These are phyloP conservation scores for Eremochloa ophiuroides DNA, from an alignment of 176 grass and related monocot species.

Conservation along the genomic window DNA sequence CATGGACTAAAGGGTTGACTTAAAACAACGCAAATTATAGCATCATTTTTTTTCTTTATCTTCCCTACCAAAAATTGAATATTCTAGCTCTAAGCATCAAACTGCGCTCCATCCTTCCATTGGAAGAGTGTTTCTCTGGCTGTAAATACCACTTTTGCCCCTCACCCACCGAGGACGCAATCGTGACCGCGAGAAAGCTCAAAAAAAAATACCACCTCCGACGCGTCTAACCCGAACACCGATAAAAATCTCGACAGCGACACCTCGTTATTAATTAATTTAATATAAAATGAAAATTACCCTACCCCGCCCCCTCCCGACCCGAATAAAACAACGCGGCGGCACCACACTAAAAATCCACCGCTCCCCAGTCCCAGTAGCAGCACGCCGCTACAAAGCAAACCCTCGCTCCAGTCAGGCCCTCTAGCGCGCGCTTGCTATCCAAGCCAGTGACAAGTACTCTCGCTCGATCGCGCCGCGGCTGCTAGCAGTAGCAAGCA, in stretches of 20 bases:
- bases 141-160: background rate
- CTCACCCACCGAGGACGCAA: background rate
- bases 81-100: background rate
- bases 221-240: constrained; percentile 47
- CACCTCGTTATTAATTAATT: background rate
- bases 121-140: background rate
- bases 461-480: background rate
- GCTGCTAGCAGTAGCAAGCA: background rate
- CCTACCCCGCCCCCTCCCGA: background rate
- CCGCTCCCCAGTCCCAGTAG: background rate
- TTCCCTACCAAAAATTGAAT: background rate
- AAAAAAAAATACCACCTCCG: constrained; percentile 26
- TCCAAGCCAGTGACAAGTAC: background rate
- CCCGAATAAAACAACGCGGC: constrained; percentile 9
- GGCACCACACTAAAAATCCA: constrained; percentile 29
- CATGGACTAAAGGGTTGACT: no score
- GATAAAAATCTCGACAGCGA: constrained; percentile 28
- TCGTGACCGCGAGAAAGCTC: constrained; percentile 27
- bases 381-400: background rate
- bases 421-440: background rate
- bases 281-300: no score
- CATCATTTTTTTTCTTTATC: no score
- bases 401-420: no score
- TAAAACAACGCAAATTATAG: no score
- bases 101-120: no score